Percentiles rank a stretch among this genome's conserved stretches.
Conservation (phyloP, 2,329 filamentous ascomycete genomes). For the Fusarium setosum region DNA sequence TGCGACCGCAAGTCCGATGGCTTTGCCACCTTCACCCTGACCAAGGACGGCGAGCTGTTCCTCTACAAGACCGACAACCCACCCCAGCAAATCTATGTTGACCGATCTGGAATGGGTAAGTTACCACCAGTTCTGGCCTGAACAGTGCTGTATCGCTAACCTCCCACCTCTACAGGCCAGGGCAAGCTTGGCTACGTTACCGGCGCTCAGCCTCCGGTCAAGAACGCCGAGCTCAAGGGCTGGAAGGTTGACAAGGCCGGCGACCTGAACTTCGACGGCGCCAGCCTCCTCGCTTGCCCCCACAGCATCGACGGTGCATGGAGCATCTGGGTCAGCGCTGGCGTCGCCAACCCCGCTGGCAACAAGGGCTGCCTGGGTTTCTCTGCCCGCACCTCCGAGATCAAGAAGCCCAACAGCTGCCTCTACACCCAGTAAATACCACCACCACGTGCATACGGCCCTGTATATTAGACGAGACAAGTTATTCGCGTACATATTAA, state of each 20-base stretch:
- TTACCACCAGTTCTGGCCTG: not conserved
- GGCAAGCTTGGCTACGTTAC: constrained; percentile 65
- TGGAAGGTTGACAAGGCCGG: constrained; percentile 58
- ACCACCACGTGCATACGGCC: not conserved
- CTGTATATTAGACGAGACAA: not conserved
- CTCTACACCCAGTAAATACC: constrained; percentile 43
- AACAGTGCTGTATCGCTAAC: not conserved
- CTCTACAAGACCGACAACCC: constrained; percentile 56
- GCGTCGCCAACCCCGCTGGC: constrained; percentile 48
- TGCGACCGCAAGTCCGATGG: constrained; percentile 56
- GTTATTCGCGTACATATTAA: not conserved
- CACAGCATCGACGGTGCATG: constrained; percentile 53
- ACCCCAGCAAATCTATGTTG: constrained; percentile 62
- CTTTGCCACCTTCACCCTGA: constrained; percentile 60
- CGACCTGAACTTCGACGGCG: constrained; percentile 59
- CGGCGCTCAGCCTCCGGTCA: constrained; percentile 51
- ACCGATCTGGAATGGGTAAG: constrained; percentile 70
- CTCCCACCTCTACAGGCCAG: constrained; percentile 54
- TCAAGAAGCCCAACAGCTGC: constrained; percentile 49
- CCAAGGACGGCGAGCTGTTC: constrained; percentile 55
- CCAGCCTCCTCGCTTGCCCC: constrained; percentile 64
- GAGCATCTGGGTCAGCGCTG: constrained; percentile 51
- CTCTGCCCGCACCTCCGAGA: constrained; percentile 42
- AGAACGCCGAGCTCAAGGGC: constrained; percentile 57
- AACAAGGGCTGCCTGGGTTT: constrained; percentile 53